Conservation (phyloP, 176 grass and related monocot species). For the Cocos nucifera region DNA sequence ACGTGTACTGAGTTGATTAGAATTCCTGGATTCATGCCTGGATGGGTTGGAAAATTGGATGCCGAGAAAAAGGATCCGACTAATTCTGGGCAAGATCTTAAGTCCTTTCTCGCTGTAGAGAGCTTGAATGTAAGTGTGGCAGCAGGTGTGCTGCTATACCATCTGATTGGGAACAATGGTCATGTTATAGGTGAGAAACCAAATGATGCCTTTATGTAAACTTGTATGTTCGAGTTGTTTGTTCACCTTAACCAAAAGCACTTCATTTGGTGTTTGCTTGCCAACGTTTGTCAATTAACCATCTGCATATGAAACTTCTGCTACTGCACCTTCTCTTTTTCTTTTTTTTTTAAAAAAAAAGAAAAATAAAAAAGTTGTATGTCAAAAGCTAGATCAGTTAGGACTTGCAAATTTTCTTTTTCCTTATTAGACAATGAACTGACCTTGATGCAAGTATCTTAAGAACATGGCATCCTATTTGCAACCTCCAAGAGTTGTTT, state of each 20-base stretch:
- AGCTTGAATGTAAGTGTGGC: constrained; percentile 99
- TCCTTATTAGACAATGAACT: too few species aligned
- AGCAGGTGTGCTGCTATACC: constrained; percentile 88
- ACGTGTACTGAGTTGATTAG: constrained; percentile 78
- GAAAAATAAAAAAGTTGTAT: too few species aligned
- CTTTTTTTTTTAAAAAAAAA: too few species aligned
- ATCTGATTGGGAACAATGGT: constrained; percentile 50
- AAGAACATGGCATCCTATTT: too few species aligned
- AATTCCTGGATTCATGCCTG: constrained; percentile 53
- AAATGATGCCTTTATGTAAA: constrained; percentile 26
- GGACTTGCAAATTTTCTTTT: too few species aligned
- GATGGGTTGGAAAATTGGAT: constrained; percentile 24
- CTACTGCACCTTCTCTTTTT: too few species aligned
- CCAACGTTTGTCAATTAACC: too few species aligned
- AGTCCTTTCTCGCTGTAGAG: constrained; percentile 82
- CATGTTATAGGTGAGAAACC: constrained; percentile 21
- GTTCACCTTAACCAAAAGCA: neutral
- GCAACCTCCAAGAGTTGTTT: too few species aligned
- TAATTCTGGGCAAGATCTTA: constrained; percentile 34
- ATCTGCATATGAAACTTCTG: too few species aligned
- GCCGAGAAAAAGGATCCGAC: constrained; percentile 39
- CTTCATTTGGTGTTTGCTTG: too few species aligned
- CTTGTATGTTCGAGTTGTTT: constrained; percentile 1
- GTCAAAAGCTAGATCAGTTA: too few species aligned
- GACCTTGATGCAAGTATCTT: too few species aligned